Base-by-base conservation (phyloP, 441 rosid genomes). In the Lagerstroemia fauriei region DNA sequence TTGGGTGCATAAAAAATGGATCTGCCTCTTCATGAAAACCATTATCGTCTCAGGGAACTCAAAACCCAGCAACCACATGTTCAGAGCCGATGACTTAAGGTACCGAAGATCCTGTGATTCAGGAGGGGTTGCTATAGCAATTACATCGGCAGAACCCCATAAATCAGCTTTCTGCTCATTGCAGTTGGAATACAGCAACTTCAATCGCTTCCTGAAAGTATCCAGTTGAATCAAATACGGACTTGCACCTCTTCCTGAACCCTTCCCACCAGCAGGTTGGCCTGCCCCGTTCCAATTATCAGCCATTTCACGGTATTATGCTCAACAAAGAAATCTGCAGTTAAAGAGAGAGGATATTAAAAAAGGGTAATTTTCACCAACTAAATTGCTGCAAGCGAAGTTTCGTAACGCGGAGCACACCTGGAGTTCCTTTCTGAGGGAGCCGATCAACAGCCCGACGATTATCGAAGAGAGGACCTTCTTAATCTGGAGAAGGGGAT, bases 1-100 rank as follows among this genome's bases (percentile, higher is more conserved):
- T 87, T 85, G 93, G 86, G 93, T 92, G 81, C 96, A 90, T 72
- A 94, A 85, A 86, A 95, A 87, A 83, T 94, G 97, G 48, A 95
- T 90, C 88, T 94, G 95, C 85, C 90, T 94, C 84, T 86, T 89
- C 83, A 88, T 84, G 86, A 93, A 95, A 79, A 94, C 96, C 95
- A 93, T 94, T 32, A 94, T 92, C 0, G 99, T 95, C 86, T 95
- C 98, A 0, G 98, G 98, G 80, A 95, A 95, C 89, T 95, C 99
- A 73, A 92, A 93, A 34, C 98, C 98, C 63, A 93, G 81, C 87
- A 95, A 90, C 98, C 99, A 95, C 57, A 92, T 88, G 81, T 93
- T 93, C 78, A 95, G 81, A 0, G 99, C 98, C 0, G 98, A 94
- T 16, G 99, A 95, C 80, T 95, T 95, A 80, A 92, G 82, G 81